phyloP scores from a whole-genome alignment of 257 asterid genomes.

The Osmanthus fragrans region DNA sequence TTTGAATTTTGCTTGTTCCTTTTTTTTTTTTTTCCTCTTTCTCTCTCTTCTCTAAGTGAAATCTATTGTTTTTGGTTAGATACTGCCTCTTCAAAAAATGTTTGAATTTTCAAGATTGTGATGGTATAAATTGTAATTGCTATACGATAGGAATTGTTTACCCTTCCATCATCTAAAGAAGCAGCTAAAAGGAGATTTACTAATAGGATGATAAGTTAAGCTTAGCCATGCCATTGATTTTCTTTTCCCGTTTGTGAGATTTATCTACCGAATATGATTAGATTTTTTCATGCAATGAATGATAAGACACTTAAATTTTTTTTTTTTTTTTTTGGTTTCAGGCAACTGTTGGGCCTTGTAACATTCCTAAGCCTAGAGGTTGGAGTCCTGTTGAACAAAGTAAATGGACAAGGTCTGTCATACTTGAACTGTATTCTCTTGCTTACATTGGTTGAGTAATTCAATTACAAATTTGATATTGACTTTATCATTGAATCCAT shows the following conservation, averaged over 20 bases:
- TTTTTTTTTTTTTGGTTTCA: constrained; percentile 39
- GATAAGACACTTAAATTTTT: neutral
- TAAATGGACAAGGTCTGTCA: constrained; percentile 90
- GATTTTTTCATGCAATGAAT: neutral
- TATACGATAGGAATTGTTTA: neutral
- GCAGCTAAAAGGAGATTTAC: neutral
- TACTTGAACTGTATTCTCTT: constrained; percentile 21
- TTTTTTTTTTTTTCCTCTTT: no score
- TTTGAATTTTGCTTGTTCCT: neutral
- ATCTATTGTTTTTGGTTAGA: neutral
- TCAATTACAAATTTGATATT: neutral
- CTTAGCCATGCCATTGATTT: neutral
- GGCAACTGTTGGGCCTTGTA: constrained; percentile 96
- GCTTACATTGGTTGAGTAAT: constrained; percentile 9
- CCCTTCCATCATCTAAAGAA: neutral
- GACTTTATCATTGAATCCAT: neutral
- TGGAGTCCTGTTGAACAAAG: constrained; percentile 96
- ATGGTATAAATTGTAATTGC: neutral
- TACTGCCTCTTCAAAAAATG: neutral
- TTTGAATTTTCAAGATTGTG: neutral
- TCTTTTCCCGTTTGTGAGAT: neutral
- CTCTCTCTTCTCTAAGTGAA: neutral
- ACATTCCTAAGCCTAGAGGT: constrained; percentile 83
- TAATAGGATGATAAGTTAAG: neutral
- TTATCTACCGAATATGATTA: neutral